Base-by-base conservation (phyloP, 2,329 filamentous ascomycete species). In the Dichotomopilus funicola region DNA sequence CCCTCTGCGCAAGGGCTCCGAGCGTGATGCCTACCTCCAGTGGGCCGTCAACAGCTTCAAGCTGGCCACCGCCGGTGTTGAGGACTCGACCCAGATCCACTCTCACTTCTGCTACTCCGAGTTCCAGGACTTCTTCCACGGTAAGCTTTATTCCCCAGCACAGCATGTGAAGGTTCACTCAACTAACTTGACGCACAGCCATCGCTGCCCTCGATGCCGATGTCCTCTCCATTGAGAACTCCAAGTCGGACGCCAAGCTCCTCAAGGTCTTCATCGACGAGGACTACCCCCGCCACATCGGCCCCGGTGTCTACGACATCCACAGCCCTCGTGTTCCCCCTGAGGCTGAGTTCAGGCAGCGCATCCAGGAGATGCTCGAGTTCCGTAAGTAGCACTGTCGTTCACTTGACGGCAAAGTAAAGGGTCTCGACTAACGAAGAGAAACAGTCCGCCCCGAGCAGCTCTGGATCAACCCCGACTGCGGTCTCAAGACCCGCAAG, bases 101-200 rank as follows among this genome's bases (percentile, higher is more conserved):
- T 96, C 91, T 62, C 94, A 99, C 83, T 99, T 99, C 89, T 99
- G 94, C 78, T 99, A 99, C 87, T 97, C 94, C 52, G 94, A 99
- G 83, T 99, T 99, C 89, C 94, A 99, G 80, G 94, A 99, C 82
- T 99, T 99, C 85, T 99, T 99, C 91, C 90, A 97, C 78, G 94
- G 56, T 55, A 49, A 40, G 59, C 45, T 8, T 2, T 10, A 8
- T 4, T 10, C 11, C n/a, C 9, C 10, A 10, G 5, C 44, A 33
- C 12, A 5, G 7, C 13, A 5, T 1, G 40, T 47, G 46, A 35
- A 3, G 19, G 19, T 27, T 0, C 2, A 27, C 9, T 13, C 46
- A 42, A 42, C 52, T 58, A 33, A 55, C 46, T 4, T 44, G 2
- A 5, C 9, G 38, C 3, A 3, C 38, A 59, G 62, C 94, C 78